Evolutionary conservation across 352 stramenopile species (phyloP), one percentile per base, ranked within the genome.

Genomic region (Pythium utonaiense): DNA sequence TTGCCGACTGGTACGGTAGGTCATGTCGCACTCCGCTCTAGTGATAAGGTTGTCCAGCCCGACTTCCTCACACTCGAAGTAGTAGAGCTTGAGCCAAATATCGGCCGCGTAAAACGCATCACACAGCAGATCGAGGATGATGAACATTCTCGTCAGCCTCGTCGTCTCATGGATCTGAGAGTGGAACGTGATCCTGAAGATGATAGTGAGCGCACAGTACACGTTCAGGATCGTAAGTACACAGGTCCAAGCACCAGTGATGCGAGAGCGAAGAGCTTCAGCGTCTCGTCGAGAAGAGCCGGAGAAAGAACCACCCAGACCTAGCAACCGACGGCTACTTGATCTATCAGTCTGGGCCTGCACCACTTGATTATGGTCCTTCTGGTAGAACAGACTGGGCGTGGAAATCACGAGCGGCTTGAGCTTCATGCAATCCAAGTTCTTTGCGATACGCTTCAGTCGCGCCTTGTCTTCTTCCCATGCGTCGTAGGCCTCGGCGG

Each of bases 171-270:
- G 63, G 27, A 88, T 44, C 25, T 86, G 69, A 0, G 70, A 66
- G 47, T 89, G 67, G 28, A 92, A 92, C 19, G 75, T 74, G 49
- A 92, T 81, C 0, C 80, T 80, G 38, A 92, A 86, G 22, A 93
- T 75, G 42, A 89, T 61, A 16, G 74, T 73, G 10, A 86, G 72
- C 5, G 81, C 66, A 36, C 86, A 92, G 62, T 88, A 93, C 0
- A 89, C 67, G 56, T 87, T 92, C 55, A 70, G 82, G 9, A 71
- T 56, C 13, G 72, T 88, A 24, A 92, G 47, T 0, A 75, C 17
- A 0, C 75, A 55, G 38, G 82, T 78, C 84, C 80, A 93, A 6
- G 64, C 30, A 16, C 57, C 76, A 6, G 50, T 48, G 21, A 83
- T 30, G 16, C 42, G 53, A 8, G 62, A 60, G 1, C 70, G 74